Evolutionary conservation across 352 stramenopile species (phyloP), one percentile per base, ranked within the genome.

Genomic region (Phytophthora lateralis): DNA sequence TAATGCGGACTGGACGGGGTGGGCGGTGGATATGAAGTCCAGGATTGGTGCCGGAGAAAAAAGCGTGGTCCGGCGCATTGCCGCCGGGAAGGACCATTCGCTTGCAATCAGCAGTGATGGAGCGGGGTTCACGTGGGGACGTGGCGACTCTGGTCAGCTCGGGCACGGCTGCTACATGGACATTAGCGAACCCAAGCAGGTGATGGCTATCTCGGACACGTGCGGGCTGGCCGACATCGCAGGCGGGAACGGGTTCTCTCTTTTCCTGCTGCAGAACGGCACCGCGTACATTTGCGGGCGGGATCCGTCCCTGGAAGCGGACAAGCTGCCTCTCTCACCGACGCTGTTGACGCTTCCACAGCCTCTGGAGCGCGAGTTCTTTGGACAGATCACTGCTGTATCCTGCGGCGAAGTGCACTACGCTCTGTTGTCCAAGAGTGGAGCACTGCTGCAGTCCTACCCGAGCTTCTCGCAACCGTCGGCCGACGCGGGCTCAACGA

Each of bases 111-210:
- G 71, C 18, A 76, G 67, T 26, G 72, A 86, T 34, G 80, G 82
- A 4, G 72, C 69, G 3, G 75, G 74, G 15, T 91, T 91, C 49
- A 82, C 80, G 11, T 93, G 85, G 85, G 85, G 85, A 0, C 76
- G 82, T 12, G 82, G 82, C 4, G 74, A 90, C 51, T 63, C 69
- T 7, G 85, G 85, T 7, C 85, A 90, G 49, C 73, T 93, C 1
- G 85, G 85, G 5, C 80, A 88, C 29, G 80, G 82, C 8, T 80
- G 65, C 17, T 78, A 63, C 49, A 89, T 90, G 78, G 77, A 93
- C 41, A 58, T 85, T 2, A 66, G 47, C 10, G 63, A 79, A 8
- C 84, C 84, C 2, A 85, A 71, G 54, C 82, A 88, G 52, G 71
- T 93, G 35, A 68, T 90, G 60, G 66, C 77, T 11, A 64, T 66